Conservation (phyloP, 164 flowering plant genomes). For the Aristolochia fimbriata region DNA sequence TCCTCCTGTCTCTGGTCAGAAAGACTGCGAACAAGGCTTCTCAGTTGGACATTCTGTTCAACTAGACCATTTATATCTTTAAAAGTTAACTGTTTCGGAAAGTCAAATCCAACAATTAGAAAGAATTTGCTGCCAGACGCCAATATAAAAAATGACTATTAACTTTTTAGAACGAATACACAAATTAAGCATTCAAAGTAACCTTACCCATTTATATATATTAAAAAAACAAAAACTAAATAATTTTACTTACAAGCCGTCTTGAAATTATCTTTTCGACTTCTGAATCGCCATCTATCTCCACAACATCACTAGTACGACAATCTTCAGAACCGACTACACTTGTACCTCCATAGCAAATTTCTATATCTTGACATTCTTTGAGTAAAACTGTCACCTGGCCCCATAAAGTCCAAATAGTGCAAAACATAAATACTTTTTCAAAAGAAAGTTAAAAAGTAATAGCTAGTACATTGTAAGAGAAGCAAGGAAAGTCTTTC, state of each 20-base stretch:
- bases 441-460: no score
- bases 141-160: background rate
- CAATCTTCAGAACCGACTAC: constrained; percentile 18
- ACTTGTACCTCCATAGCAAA: constrained; percentile 55
- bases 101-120: background rate
- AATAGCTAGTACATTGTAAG: background rate
- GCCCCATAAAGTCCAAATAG: background rate
- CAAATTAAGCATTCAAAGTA: background rate
- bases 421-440: background rate
- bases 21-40: constrained; percentile 70
- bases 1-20: constrained; percentile 52
- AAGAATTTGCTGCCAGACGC: background rate
- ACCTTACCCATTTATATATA: no score
- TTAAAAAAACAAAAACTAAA: background rate
- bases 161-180: background rate
- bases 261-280: constrained; percentile 51
- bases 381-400: constrained; percentile 82
- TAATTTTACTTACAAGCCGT: constrained; percentile 15
- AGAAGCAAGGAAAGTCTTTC: no score
- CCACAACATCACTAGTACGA: constrained; percentile 9
- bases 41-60: constrained; percentile 90
- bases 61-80: constrained; percentile 84
- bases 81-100: constrained; percentile 50
- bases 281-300: constrained; percentile 32
- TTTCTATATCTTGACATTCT: constrained; percentile 88